Conservation (phyloP, 345 rosid genomes). For the Gossypioides kirkii region DNA sequence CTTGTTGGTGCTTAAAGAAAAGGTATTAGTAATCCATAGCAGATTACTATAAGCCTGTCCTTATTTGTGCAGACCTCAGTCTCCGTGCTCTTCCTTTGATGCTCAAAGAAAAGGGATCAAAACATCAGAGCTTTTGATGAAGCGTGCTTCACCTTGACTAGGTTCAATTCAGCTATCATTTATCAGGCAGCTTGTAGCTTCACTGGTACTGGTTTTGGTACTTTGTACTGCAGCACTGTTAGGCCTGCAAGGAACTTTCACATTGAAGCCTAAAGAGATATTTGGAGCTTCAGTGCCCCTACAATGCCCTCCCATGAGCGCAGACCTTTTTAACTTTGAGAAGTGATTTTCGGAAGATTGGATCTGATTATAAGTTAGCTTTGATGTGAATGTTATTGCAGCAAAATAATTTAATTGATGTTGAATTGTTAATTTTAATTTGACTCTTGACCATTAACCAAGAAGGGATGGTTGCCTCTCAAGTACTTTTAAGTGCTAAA, state of each 20-base stretch:
- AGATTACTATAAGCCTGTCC: not conserved
- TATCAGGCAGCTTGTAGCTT: not conserved
- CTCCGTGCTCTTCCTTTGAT: slow-evolving; percentile 5
- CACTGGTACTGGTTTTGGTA: not conserved
- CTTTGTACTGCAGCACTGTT: not conserved
- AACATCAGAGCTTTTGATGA: not conserved
- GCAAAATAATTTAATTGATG: not conserved
- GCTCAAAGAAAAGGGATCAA: not conserved
- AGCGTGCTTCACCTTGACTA: not conserved
- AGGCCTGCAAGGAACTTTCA: slow-evolving; percentile 4
- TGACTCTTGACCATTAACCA: not conserved
- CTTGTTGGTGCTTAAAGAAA: not conserved
- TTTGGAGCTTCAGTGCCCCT: not conserved
- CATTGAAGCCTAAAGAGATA: not conserved
- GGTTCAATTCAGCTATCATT: not conserved
- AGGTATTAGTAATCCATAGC: not conserved
- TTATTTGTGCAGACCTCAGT: not conserved
- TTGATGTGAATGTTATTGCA: not conserved
- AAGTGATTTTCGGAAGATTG: not conserved
- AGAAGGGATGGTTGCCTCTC: not conserved
- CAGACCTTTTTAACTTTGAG: not conserved
- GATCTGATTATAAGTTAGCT: not conserved
- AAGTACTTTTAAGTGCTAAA: not conserved
- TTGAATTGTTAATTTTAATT: not conserved
- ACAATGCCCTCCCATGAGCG: not conserved